Base-by-base conservation (phyloP, 2,329 filamentous ascomycete genomes). In the Cladosporium phlei region DNA sequence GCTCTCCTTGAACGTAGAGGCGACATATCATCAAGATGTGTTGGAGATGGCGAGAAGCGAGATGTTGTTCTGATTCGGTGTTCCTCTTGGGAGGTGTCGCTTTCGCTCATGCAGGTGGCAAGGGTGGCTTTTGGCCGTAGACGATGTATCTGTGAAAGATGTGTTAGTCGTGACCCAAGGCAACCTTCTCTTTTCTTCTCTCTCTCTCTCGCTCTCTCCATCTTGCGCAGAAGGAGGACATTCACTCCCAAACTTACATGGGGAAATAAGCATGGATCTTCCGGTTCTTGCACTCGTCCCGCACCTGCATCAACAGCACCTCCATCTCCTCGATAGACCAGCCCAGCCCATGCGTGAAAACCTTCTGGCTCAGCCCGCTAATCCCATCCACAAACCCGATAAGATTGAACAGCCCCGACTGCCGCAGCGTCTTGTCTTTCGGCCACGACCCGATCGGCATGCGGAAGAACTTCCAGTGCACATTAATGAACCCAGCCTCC, bases 401-500 rank as follows among this genome's bases (percentile, higher is more conserved):
- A 30, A 59, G 37, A 22, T 56, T 52, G n/a, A 57, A 49, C 12
- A 59, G 12, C 3, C 59, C 59, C 0, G 55, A 52, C 32, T 59
- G 50, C 29, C 56, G 52, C n/a, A 61, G 37, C 14, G 48, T 46
- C 32, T 55, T 52, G 34, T 60, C 54, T 38, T 57, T 56, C 6
- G 59, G 54, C 59, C 58, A 61, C 4, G 52, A 51, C 12, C 59
- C 59, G 10, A 61, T 54, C 3, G 59, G 59, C 30, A 65, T 55
- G 35, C 61, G 61, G 47, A 57, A 56, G 9, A 55, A 49, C 17
- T 51, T 52, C 24, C 59, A 52, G 7, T 52, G 47, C 7, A 65
- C 58, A 27, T 64, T 61, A 21, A 59, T 46, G 52, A 67, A 66
- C 2, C 64, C 65, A 7, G 58, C 59, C 1, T 53, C 57, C 47